Percentiles rank a stretch among this genome's conserved stretches.
Evolutionary conservation across 768 basidiomycete genomes (phyloP).

Genomic region (Lactarius hengduanensis): DNA sequence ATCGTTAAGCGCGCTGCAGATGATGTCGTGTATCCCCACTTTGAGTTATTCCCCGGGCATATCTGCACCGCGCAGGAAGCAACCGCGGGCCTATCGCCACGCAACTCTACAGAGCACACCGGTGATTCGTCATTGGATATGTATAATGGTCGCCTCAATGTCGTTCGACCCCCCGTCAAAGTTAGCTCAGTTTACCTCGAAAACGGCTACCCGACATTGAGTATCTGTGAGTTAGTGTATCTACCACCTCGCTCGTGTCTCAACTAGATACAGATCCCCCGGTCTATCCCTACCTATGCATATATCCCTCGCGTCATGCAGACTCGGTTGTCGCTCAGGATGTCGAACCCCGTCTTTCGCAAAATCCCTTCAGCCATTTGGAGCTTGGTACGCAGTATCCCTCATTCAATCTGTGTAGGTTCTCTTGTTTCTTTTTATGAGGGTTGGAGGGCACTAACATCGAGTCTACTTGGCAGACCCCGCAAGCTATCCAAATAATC

Average conservation of each 20-base stretch:
- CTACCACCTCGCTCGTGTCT: neutral
- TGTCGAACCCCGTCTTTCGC: conserved; percentile 28
- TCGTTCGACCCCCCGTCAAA: neutral
- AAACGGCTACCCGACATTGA: conserved; percentile 12
- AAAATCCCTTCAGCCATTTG: conserved; percentile 21
- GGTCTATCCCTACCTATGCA: conserved; percentile 18
- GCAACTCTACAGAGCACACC: neutral
- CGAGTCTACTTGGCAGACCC: conserved; percentile 9
- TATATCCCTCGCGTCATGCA: conserved; percentile 1
- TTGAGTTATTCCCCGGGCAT: conserved; percentile 32
- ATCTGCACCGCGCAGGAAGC: conserved; percentile 1
- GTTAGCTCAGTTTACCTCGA: neutral
- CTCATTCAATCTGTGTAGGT: conserved; percentile 20
- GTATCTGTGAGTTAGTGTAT: conserved; percentile 16
- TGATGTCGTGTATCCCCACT: conserved; percentile 40
- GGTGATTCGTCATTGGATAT: conserved; percentile 6
- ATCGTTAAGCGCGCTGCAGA: conserved; percentile 21
- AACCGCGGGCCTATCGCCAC: too few species aligned
- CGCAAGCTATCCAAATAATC: conserved; percentile 16
- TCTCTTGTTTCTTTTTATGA: neutral
- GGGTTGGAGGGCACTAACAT: neutral
- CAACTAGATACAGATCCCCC: conserved; percentile 22
- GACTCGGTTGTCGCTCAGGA: neutral
- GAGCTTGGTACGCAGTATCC: conserved; percentile 20
- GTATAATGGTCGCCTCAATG: neutral